phyloP scores from a whole-genome alignment of 345 rosid species.

The Brassica napus region DNA sequence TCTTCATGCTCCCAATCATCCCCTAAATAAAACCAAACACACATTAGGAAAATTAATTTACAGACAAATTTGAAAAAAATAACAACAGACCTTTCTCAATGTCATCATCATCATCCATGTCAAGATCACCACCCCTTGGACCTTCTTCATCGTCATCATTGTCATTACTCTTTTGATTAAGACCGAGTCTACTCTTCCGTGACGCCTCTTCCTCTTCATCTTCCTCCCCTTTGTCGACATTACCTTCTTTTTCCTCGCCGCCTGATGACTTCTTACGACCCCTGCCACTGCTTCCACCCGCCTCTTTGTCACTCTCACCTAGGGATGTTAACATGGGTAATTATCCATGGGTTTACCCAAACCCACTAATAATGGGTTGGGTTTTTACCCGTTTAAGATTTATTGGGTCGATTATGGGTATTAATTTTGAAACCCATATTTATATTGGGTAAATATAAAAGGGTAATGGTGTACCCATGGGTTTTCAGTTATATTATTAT shows the following conservation, averaged over 20 bases:
- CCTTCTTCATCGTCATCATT: constrained; percentile 97
- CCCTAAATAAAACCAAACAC: constrained; percentile 49
- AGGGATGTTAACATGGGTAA: no score
- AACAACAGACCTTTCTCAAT: constrained; percentile 74
- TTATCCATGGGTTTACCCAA: no score
- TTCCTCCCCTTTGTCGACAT: constrained; percentile 82
- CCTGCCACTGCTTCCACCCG: constrained; percentile 46
- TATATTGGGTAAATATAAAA: no score
- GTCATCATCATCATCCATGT: constrained; percentile 94
- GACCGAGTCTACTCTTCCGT: constrained; percentile 87
- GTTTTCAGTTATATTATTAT: no score
- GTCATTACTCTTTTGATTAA: constrained; percentile 62
- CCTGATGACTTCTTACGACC: constrained; percentile 72
- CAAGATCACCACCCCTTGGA: constrained; percentile 87
- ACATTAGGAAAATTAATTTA: background rate
- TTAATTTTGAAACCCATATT: no score
- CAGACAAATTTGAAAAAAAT: background rate
- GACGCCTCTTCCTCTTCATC: constrained; percentile 91
- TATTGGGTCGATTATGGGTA: no score
- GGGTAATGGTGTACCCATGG: no score
- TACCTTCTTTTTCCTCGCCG: constrained; percentile 84
- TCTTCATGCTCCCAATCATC: constrained; percentile 99
- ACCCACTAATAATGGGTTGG: no score
- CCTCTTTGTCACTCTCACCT: constrained; percentile 87
- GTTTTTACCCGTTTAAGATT: no score